These are phyloP conservation scores for Babesia bovis DNA, from an alignment of 169 alveolate species.

Conservation along the genomic window DNA sequence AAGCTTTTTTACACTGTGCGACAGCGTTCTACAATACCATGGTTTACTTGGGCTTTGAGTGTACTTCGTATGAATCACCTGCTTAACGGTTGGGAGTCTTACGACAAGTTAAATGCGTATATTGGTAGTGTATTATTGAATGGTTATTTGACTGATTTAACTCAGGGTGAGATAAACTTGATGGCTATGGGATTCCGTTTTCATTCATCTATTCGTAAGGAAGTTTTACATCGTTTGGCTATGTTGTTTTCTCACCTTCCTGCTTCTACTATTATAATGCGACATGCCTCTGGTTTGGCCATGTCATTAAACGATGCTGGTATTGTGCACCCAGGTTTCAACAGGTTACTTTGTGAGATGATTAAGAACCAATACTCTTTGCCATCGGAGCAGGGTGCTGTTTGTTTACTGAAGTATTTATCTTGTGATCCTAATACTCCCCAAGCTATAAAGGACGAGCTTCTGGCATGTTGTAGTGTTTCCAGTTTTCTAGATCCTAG, in stretches of 20 bases:
- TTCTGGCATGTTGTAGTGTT: constrained; percentile 29
- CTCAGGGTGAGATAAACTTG: constrained; percentile 23
- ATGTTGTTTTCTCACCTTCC: constrained; percentile 17
- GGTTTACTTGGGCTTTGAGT: constrained; percentile 14
- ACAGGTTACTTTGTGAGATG: constrained; percentile 4
- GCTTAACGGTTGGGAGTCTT: neutral
- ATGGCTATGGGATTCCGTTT: constrained; percentile 16
- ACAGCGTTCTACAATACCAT: neutral
- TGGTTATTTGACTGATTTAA: neutral
- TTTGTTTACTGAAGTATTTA: constrained; percentile 6
- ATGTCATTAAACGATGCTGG: neutral
- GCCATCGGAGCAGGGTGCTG: neutral
- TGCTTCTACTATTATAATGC: neutral
- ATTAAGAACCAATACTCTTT: neutral
- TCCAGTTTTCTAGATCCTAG: constrained; percentile 7
- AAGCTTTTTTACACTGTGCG: neutral
- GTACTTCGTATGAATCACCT: neutral
- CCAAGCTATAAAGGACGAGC: constrained; percentile 7
- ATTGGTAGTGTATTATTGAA: neutral
- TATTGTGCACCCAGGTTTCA: constrained; percentile 10
- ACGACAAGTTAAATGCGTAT: neutral
- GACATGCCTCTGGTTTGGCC: constrained; percentile 1
- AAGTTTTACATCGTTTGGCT: constrained; percentile 19
- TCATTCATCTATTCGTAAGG: neutral
- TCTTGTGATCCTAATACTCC: constrained; percentile 8